These are phyloP conservation scores for Phanerodontia chrysosporium DNA, from an alignment of 768 basidiomycete genomes.

Conservation along the genomic window DNA sequence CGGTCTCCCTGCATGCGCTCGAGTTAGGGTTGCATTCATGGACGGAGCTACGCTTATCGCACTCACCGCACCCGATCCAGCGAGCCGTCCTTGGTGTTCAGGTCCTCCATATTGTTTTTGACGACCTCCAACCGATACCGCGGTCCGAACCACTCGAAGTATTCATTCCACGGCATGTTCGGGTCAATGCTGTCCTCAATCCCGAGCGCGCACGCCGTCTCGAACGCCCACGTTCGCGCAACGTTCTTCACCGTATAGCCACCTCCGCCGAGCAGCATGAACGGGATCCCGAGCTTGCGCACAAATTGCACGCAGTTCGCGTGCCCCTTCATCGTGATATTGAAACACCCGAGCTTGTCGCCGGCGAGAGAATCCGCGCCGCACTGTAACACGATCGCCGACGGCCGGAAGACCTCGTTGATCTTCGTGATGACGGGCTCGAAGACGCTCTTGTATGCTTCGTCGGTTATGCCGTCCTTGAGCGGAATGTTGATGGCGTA, in stretches of 20 bases:
- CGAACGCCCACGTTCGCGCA: slow-evolving; percentile 91
- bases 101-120: slow-evolving; percentile 91
- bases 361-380: slow-evolving; percentile 94
- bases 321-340: slow-evolving; percentile 93
- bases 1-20: slow-evolving; percentile 38
- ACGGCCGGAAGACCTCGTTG: slow-evolving; percentile 83
- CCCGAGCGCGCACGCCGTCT: slow-evolving; percentile 93
- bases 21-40: not conserved
- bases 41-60: not conserved
- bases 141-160: slow-evolving; percentile 98
- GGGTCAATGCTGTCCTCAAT: slow-evolving; percentile 73
- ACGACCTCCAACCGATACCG: slow-evolving; percentile 89
- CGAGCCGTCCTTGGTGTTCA: slow-evolving; percentile 78
- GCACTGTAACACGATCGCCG: slow-evolving; percentile 88
- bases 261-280: slow-evolving; percentile 91
- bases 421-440: slow-evolving; percentile 85
- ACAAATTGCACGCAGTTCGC: slow-evolving; percentile 88
- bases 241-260: slow-evolving; percentile 98
- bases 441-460: slow-evolving; percentile 83
- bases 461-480: slow-evolving; percentile 92
- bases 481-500: slow-evolving; percentile 93
- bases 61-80: slow-evolving; percentile 75
- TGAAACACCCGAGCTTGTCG: slow-evolving; percentile 95
- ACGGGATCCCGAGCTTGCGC: slow-evolving; percentile 74
- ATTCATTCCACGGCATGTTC: slow-evolving; percentile 81